Evolutionary conservation across 2,329 filamentous ascomycete genomes (phyloP).

Genomic region (Ophiocordyceps camponoti-rufipedis): DNA sequence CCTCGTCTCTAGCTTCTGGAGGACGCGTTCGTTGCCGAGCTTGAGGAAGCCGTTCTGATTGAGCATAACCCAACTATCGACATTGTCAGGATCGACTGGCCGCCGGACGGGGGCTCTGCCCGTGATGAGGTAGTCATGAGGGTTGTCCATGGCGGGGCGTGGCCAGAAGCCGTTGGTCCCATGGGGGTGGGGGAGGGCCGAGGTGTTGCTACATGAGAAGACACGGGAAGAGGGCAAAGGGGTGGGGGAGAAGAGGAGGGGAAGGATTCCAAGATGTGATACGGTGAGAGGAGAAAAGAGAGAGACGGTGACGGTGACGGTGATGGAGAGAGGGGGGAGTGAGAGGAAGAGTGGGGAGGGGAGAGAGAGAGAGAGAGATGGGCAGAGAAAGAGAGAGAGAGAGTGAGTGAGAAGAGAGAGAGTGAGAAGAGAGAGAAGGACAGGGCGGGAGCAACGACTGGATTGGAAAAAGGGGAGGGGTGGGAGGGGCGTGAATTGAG

Average conservation of each 20-base stretch:
- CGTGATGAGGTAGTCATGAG: constrained; percentile 21
- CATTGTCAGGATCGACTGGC: constrained; percentile 32
- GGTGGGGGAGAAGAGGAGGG: no score
- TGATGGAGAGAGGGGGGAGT: no score
- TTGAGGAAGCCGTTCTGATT: constrained; percentile 63
- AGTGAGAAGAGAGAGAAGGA: not conserved
- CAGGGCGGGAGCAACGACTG: constrained; percentile 1
- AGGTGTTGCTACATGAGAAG: constrained; percentile 10
- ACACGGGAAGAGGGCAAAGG: no score
- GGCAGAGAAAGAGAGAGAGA: constrained; percentile 3
- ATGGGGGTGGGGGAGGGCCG: constrained; percentile 1
- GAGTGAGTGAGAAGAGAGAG: constrained; percentile 1
- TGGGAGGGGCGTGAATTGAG: constrained; percentile 2
- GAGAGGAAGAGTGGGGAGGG: no score
- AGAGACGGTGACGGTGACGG: no score
- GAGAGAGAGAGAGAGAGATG: not conserved
- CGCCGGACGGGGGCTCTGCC: constrained; percentile 14
- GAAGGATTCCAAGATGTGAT: no score
- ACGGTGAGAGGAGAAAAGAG: no score
- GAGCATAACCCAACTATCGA: constrained; percentile 76
- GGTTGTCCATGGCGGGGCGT: constrained; percentile 19
- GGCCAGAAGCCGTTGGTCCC: constrained; percentile 10
- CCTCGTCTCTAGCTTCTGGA: constrained; percentile 64
- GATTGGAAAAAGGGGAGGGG: not conserved
- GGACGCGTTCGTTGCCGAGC: constrained; percentile 64